Base-by-base conservation (phyloP, 2,329 filamentous ascomycete species). In the Cercospora zeae-maydis region DNA sequence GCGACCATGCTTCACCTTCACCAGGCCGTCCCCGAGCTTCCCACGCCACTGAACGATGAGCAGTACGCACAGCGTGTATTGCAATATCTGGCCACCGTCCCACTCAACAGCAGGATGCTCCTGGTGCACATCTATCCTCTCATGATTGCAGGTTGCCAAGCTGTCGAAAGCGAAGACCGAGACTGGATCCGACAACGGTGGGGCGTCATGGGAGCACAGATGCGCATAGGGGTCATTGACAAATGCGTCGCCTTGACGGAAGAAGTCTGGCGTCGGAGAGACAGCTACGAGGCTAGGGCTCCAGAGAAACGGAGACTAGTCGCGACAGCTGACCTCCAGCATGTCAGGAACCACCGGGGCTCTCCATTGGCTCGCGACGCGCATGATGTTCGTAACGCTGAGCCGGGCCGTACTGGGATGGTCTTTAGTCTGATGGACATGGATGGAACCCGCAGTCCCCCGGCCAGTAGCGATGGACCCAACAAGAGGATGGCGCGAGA, bases 71-170 rank as follows among this genome's bases (percentile, higher is more conserved):
- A 87, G 69, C 83, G 84, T 52, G 84, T 87, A 1, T 75, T 90
- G 57, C 79, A 83, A 21, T 81, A 84, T 56, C 76, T 91, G 2
- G 86, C 86, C 2, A 87, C 84, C 0, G 85, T 90, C 0, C 86
- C 87, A 1, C 75, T 84, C 1, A 82, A 79, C 10, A 88, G 85
- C 36, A 82, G 87, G 8, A 82, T 86, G 0, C 83, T 86, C 16
- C 88, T 90, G 51, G 83, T 90, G 1, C 88, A 90, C 39, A 88
- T 90, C 62, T 90, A 86, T 67, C 88, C 88, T 1, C 80, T 91
- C 1, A 80, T 89, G 66, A 86, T 84, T 0, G 88, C 88, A 2
- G 87, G 87, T 1, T 88, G 86, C 66, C 88, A 90, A 74, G 83
- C 84, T 8, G 78, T 81, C 24, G 80, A 80, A 2, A 76, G 78